Percentiles rank a stretch among this genome's conserved stretches.
Conservation (phyloP, 257 asterid species). For the Thymus mandschuricus region DNA sequence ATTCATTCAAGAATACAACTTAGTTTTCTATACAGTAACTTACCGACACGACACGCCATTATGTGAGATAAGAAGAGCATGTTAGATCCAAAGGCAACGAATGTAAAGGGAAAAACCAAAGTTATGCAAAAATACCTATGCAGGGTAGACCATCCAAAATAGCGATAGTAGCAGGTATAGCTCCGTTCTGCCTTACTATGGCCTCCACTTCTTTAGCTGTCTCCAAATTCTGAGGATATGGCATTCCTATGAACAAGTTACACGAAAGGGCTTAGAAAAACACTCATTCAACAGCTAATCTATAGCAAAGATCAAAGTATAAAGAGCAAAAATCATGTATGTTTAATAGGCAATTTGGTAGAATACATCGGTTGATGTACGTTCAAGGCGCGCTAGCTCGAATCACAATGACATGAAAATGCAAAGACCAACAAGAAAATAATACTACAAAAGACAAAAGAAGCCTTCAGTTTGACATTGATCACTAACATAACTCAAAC, state of each 20-base stretch:
- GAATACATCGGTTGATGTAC: neutral
- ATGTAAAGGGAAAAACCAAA: conserved; percentile 16
- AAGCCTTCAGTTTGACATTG: neutral
- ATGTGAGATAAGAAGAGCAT: conserved; percentile 22
- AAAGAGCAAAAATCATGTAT: neutral
- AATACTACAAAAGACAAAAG: neutral
- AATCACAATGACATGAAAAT: neutral
- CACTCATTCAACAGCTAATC: conserved; percentile 7
- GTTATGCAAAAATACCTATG: conserved; percentile 53
- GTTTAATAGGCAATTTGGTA: neutral
- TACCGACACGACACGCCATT: neutral
- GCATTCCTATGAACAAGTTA: conserved; percentile 68
- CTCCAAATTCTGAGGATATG: conserved; percentile 89
- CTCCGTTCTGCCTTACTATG: conserved; percentile 75
- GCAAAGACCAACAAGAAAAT: neutral
- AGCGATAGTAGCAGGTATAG: conserved; percentile 91
- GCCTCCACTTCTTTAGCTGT: conserved; percentile 87
- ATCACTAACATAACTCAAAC: conserved; percentile 1
- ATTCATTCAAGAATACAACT: neutral
- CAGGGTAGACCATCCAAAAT: conserved; percentile 85
- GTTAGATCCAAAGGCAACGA: conserved; percentile 13
- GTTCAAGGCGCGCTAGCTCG: neutral
- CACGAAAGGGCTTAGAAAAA: conserved; percentile 4
- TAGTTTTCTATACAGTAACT: neutral
- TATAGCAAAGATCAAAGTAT: neutral